Base-by-base conservation (phyloP, 2,329 filamentous ascomycete species). In the Cercospora sesami region DNA sequence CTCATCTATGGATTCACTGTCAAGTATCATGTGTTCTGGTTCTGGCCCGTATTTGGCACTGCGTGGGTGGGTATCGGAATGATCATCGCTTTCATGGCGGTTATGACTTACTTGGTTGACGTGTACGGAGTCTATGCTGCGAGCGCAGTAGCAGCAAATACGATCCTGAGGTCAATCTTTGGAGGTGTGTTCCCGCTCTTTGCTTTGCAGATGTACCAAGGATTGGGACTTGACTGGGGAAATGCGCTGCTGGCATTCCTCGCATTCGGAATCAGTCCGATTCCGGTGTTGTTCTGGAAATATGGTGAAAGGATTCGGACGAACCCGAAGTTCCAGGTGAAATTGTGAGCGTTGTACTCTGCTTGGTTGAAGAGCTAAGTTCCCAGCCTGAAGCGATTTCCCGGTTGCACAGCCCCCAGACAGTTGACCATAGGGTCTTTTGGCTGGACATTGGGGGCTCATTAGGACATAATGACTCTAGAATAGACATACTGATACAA, bases 141-240 rank as follows among this genome's bases (percentile, higher is more conserved):
- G n/a, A 84, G 83, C 4, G 89, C 87, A 0, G 84, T 91, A 1
- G 89, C 90, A 0, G 89, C 88, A 1, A 89, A 85, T 68, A 89
- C 88, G 0, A 84, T 90, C 5, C 75, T 90, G 4, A 78, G 88
- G 21, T 82, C 79, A 12, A 73, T 87, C 0, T 80, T 86, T n/a
- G 87, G 86, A 12, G 86, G 84, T 2, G 77, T 88, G 2, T 76
- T 90, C 1, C 89, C 87, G 0, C 79, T 90, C 10, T 82, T 83
- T 2, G 87, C 86, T 0, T 79, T 85, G 12, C 72, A 77, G 58
- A 88, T 91, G 86, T 91, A 89, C 74, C 76, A 83, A 16, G 79
- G 75, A 1, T 74, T 90, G 1, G 88, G 88, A 0, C 73, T 88
- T 3, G 87, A 88, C 0, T 89, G 87, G 78, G 89, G 88, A 0